These are phyloP conservation scores for Trametes sp. DNA, from an alignment of 1,284 basidiomycete genomes.

Conservation along the genomic window DNA sequence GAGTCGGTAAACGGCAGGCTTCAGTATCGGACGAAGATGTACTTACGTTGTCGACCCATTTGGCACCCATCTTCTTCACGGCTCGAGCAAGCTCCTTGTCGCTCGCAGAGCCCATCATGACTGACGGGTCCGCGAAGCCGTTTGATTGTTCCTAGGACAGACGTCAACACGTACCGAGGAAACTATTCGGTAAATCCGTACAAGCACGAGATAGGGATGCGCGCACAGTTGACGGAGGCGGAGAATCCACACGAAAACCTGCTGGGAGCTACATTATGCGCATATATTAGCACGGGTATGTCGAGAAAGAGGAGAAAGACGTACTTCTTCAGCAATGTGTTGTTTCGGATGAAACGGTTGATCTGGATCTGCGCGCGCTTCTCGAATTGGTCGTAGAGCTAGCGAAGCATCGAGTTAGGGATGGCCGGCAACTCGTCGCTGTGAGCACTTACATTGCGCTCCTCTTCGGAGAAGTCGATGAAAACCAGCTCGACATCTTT, in stretches of 20 bases:
- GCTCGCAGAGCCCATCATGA: slow-evolving; percentile 48
- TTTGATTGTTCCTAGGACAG: slow-evolving; percentile 47
- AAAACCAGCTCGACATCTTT: slow-evolving; percentile 67
- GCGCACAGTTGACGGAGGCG: slow-evolving; percentile 73
- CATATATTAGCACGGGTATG: neutral
- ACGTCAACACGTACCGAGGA: neutral
- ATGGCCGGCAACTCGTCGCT: no score
- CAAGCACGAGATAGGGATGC: slow-evolving; percentile 70
- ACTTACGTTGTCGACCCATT: slow-evolving; percentile 60
- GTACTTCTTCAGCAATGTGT: slow-evolving; percentile 69
- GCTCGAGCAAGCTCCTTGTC: slow-evolving; percentile 65
- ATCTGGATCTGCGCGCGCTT: slow-evolving; percentile 58
- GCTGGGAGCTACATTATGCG: slow-evolving; percentile 13
- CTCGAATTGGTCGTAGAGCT: slow-evolving; percentile 72
- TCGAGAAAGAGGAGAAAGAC: slow-evolving; percentile 30
- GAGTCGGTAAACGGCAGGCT: neutral
- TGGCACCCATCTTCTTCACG: slow-evolving; percentile 57
- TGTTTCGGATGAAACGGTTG: slow-evolving; percentile 63
- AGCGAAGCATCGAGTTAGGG: no score
- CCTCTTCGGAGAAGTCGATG: slow-evolving; percentile 65
- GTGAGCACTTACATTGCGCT: slow-evolving; percentile 61
- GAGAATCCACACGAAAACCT: slow-evolving; percentile 55
- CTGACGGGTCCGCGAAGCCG: slow-evolving; percentile 57
- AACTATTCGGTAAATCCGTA: slow-evolving; percentile 38
- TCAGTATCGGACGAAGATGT: neutral